phyloP scores from a whole-genome alignment of 2,329 filamentous ascomycete species.

The Claviceps capensis region DNA sequence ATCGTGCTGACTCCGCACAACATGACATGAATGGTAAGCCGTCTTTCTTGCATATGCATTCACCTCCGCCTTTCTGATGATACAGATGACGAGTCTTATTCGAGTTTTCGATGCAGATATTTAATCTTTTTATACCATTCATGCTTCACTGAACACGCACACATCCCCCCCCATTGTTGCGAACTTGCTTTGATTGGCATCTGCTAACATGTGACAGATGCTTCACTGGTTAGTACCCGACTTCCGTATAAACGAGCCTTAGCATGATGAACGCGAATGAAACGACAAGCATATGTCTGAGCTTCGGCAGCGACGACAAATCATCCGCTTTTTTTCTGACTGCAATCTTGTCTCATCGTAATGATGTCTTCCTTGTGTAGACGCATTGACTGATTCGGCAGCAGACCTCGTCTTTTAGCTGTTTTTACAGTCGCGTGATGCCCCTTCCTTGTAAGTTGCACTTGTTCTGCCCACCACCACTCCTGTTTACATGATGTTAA shows the following conservation, averaged over 20 bases:
- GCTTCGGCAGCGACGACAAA: constrained; percentile 38
- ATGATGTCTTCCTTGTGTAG: constrained; percentile 4
- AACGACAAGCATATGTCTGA: constrained; percentile 99
- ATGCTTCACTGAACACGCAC: constrained; percentile 41
- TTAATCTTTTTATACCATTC: constrained; percentile 56
- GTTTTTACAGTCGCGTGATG: neutral
- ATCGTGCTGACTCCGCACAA: neutral
- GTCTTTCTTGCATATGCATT: neutral
- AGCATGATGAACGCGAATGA: constrained; percentile 71
- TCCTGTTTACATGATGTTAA: constrained; percentile 24
- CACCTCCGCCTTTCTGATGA: constrained; percentile 5
- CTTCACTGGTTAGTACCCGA: constrained; percentile 11
- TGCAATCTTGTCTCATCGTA: constrained; percentile 6
- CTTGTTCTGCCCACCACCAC: neutral
- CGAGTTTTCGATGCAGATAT: constrained; percentile 60
- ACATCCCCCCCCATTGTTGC: neutral
- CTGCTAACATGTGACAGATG: constrained; percentile 11
- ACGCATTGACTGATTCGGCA: neutral
- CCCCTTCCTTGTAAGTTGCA: constrained; percentile 14
- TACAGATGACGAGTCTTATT: constrained; percentile 64
- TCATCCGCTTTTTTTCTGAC: constrained; percentile 17
- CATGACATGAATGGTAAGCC: neutral
- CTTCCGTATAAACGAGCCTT: constrained; percentile 7
- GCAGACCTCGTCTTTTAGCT: neutral
- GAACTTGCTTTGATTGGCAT: constrained; percentile 1